These are phyloP conservation scores for Eimeria brunetti DNA, from an alignment of 169 alveolate genomes.

Conservation along the genomic window DNA sequence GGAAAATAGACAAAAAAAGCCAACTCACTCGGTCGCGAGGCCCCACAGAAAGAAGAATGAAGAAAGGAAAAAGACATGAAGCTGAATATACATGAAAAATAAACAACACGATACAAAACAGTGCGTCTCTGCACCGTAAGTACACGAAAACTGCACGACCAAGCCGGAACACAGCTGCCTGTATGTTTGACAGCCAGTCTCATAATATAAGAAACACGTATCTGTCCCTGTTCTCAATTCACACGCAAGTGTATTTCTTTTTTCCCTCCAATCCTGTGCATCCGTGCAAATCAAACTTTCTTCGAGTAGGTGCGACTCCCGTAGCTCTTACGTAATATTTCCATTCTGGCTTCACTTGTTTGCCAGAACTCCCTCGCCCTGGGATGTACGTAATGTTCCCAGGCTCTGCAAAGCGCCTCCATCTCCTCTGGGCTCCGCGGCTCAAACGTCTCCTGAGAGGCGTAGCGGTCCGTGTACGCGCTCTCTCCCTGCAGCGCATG, in stretches of 20 bases:
- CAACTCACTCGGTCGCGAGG: neutral
- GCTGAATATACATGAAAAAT: neutral
- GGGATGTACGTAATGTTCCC: constrained; percentile 96
- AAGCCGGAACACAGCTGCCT: neutral
- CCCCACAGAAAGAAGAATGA: neutral
- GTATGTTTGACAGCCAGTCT: neutral
- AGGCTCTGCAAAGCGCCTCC: constrained; percentile 89
- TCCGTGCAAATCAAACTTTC: too few species aligned
- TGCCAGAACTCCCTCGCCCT: constrained; percentile 95
- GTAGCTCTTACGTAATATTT: constrained; percentile 87
- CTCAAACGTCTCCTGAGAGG: constrained; percentile 84
- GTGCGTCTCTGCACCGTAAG: neutral
- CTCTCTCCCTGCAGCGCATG: constrained; percentile 59
- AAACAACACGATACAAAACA: neutral
- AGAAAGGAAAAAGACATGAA: neutral
- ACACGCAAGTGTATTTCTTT: neutral
- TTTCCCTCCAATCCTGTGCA: neutral
- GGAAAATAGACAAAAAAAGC: neutral
- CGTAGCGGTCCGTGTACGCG: constrained; percentile 74
- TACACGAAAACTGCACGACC: too few species aligned
- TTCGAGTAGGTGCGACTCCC: too few species aligned
- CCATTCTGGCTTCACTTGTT: constrained; percentile 89
- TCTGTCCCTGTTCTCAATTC: neutral
- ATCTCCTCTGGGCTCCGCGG: constrained; percentile 93
- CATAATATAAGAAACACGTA: neutral